These are phyloP conservation scores for Sporisorium exsertum DNA, from an alignment of 1,284 basidiomycete species.

Conservation along the genomic window DNA sequence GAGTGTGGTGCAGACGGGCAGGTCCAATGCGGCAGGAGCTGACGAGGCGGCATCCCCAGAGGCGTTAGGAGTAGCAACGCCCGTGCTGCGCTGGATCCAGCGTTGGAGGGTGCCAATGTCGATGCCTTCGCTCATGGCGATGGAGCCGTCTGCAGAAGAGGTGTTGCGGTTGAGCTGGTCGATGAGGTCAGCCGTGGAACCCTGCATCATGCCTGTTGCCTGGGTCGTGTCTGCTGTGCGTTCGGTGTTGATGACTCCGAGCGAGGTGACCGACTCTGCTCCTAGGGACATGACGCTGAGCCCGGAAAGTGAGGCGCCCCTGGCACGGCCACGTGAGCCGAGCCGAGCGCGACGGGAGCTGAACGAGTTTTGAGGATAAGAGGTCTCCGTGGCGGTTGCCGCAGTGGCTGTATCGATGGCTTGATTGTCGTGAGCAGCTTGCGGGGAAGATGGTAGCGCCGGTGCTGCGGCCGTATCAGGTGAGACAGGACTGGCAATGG, in stretches of 20 bases:
- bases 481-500: slow-evolving; percentile 18
- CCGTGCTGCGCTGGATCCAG: slow-evolving; percentile 58
- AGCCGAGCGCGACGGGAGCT: slow-evolving; percentile 45
- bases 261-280: slow-evolving; percentile 48
- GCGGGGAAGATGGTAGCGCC: background rate
- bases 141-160: slow-evolving; percentile 15
- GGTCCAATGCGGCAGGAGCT: slow-evolving; percentile 17
- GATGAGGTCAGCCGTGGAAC: slow-evolving; percentile 50
- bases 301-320: slow-evolving; percentile 59
- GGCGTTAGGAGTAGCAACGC: slow-evolving; percentile 6
- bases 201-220: slow-evolving; percentile 45
- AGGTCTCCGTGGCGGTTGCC: background rate
- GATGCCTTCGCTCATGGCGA: slow-evolving; percentile 62
- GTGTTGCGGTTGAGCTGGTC: slow-evolving; percentile 34
- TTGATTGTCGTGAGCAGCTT: background rate
- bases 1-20: slow-evolving; percentile 60
- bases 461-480: slow-evolving; percentile 15
- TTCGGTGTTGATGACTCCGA: slow-evolving; percentile 41
- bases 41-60: background rate
- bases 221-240: slow-evolving; percentile 17
- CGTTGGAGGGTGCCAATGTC: slow-evolving; percentile 52
- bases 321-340: slow-evolving; percentile 57
- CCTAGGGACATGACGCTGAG: slow-evolving; percentile 55
- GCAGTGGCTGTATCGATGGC: slow-evolving; percentile 5
- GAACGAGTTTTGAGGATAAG: slow-evolving; percentile 17